Evolutionary conservation across 2,329 filamentous ascomycete genomes (phyloP).

Genomic region (Chrysoporthe puriensis): DNA sequence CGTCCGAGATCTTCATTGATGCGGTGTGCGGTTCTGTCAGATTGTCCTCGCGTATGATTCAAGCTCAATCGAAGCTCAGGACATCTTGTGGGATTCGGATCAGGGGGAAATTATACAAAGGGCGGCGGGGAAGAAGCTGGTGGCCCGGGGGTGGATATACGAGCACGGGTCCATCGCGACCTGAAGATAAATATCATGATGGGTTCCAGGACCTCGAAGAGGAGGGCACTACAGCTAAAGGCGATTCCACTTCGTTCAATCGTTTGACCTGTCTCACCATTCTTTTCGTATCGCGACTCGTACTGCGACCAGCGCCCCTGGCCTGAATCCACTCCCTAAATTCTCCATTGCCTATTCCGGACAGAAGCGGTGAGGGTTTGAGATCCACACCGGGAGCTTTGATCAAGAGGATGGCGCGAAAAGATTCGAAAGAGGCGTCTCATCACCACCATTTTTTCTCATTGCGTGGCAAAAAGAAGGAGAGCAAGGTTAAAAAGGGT

Average conservation of each 20-base stretch:
- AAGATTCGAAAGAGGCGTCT: conserved; percentile 27
- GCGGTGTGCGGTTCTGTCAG: conserved; percentile 16
- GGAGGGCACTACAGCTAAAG: not conserved
- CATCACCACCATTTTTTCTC: conserved; percentile 29
- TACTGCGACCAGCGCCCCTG: conserved; percentile 24
- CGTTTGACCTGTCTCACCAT: conserved; percentile 21
- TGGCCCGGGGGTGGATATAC: conserved; percentile 25
- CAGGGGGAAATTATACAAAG: conserved; percentile 27
- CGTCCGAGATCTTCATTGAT: conserved; percentile 14
- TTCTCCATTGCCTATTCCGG: conserved; percentile 28
- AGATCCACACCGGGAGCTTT: conserved; percentile 29
- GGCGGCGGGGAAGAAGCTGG: conserved; percentile 21
- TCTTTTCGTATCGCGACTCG: conserved; percentile 29
- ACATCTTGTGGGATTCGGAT: conserved; percentile 22
- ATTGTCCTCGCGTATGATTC: not conserved
- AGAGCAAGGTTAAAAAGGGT: conserved; percentile 27
- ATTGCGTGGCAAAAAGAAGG: conserved; percentile 29
- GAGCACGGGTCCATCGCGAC: not conserved
- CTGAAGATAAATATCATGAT: conserved; percentile 18
- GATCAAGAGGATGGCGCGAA: conserved; percentile 25
- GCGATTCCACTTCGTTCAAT: conserved; percentile 16
- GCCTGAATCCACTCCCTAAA: conserved; percentile 25
- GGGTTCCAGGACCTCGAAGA: conserved; percentile 9
- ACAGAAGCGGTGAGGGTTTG: conserved; percentile 28
- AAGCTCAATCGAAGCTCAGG: conserved; percentile 18